phyloP scores from a whole-genome alignment of 306 rosid species.

The Sphenostylis stenocarpa region DNA sequence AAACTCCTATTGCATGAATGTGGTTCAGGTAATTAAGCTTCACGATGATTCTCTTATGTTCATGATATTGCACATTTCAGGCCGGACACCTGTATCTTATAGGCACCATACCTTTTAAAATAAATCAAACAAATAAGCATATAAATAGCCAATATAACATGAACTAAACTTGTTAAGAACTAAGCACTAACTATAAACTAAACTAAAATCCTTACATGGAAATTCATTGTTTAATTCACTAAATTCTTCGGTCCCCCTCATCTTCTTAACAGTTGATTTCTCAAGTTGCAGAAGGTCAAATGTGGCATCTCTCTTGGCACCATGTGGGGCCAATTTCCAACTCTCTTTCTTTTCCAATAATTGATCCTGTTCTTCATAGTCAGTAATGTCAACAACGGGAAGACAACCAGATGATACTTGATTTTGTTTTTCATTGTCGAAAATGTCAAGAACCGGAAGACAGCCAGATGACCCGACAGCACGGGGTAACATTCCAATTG shows the following conservation, averaged over 20 bases:
- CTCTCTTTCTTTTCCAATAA: constrained; percentile 23
- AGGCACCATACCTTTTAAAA: background rate
- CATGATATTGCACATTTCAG: background rate
- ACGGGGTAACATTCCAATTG: constrained; percentile 85
- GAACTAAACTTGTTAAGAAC: background rate
- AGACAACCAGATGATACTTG: constrained; percentile 57
- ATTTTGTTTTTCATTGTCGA: constrained; percentile 9
- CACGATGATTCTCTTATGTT: constrained; percentile 9
- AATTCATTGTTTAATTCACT: constrained; percentile 14
- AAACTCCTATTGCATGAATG: background rate
- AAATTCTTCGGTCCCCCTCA: constrained; percentile 43
- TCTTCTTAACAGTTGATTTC: constrained; percentile 54
- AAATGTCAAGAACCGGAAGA: constrained; percentile 59
- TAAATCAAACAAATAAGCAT: background rate
- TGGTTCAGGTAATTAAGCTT: constrained; percentile 13
- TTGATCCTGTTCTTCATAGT: constrained; percentile 19
- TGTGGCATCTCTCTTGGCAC: constrained; percentile 55
- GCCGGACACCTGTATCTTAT: background rate
- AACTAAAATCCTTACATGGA: constrained; percentile 60
- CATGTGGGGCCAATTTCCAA: constrained; percentile 27
- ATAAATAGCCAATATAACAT: background rate
- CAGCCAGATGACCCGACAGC: constrained; percentile 62
- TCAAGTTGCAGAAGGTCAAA: constrained; percentile 46
- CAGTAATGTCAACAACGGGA: constrained; percentile 55
- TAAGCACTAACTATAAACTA: constrained; percentile 23